Evolutionary conservation across 441 rosid species (phyloP), one percentile per base, ranked within the genome.

Genomic region (Populus hybrid): DNA sequence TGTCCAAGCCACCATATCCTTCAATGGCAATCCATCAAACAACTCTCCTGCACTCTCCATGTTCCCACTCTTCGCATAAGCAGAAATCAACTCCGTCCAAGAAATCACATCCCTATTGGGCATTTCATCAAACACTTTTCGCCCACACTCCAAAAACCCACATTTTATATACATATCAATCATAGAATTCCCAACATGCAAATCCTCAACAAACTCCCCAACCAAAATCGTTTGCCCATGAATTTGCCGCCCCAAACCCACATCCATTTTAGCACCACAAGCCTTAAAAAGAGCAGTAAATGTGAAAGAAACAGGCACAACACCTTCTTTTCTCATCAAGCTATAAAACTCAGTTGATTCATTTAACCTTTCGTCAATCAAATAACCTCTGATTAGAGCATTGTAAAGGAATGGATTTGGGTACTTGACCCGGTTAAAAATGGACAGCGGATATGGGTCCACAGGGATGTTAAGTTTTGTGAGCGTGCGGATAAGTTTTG

Each of bases 251-350:
- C 97, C 95, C 78, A 93, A 82, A 66, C 63, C 28, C 76, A 88
- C 84, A 76, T 91, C 91, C 66, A 74, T 2, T 18, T 53, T 75
- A 6, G 72, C 77, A 0, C 88, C 81, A 28, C 90, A 87, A 50
- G 90, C 92, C 88, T 93, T 95, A 36, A 95, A 82, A 80, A 93
- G 82, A 69, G 98, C 95, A 0, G 98, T 81, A 79, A 91, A 91
- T 14, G 99, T 92, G 84, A 93, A 92, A 0, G 97, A 90, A 71
- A 93, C 87, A 14, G 95, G 98, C 14, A 80, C 77, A 57, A 82
- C 26, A 16, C 85, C 84, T 64, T 84, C 81, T 59, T 53, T 66
- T 75, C 97, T 88, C 98, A 92, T 92, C 20, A 74, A 38, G 61
- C 81, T 40, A 53, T 89, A 93, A 75, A 90, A 73, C 21, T 73